phyloP scores from a whole-genome alignment of 2,329 filamentous ascomycete genomes.

The Penicillium sclerotiorum region DNA sequence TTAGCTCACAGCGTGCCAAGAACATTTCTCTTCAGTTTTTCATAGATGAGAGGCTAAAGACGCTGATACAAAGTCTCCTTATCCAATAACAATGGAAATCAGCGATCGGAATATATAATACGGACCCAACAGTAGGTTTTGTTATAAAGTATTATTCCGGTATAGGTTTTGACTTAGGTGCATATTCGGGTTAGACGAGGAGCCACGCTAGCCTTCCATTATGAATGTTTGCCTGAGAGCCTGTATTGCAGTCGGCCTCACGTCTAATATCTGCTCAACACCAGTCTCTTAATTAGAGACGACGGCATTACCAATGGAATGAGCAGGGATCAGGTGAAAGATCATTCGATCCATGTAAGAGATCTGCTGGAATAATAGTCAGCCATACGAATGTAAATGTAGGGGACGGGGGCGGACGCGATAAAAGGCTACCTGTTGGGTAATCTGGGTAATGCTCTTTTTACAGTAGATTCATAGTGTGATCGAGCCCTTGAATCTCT shows the following conservation, averaged over 20 bases:
- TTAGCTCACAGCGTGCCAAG: too few relatives aligned
- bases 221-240: background rate
- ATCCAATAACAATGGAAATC: background rate
- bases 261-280: background rate
- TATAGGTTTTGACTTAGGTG: background rate
- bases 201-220: background rate
- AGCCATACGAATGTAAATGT: too few relatives aligned
- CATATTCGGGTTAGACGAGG: background rate
- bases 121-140: background rate
- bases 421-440: background rate
- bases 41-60: background rate
- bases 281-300: background rate
- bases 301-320: too few relatives aligned
- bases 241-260: background rate
- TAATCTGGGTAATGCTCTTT: background rate
- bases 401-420: background rate
- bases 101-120: background rate
- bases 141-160: background rate
- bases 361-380: background rate
- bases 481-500: background rate
- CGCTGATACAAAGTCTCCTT: background rate
- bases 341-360: background rate
- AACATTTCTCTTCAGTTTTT: background rate
- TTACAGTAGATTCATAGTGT: background rate
- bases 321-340: background rate